Evolutionary conservation across 2,329 filamentous ascomycete species (phyloP), one percentile per base, ranked within the genome.

Genomic region (Fonsecaea pugnacius): DNA sequence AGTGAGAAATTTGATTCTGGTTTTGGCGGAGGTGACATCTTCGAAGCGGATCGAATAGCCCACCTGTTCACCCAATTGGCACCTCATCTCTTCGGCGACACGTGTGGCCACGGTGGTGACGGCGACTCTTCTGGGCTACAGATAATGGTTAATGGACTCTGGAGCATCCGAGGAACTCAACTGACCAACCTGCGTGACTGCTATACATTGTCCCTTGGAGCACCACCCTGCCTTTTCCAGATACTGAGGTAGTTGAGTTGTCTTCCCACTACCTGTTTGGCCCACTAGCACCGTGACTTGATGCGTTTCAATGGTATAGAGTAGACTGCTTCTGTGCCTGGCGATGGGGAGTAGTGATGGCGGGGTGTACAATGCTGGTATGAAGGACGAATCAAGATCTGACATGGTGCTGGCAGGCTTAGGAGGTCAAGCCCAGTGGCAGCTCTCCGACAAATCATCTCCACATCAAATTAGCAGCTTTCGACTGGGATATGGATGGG

Each of bases 251-350:
- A 98, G 89, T 75, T 98, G 95, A 0, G 95, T 98, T 1, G 93
- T 96, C 78, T 98, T 98, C 48, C 94, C 93, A 27, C 91, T 96
- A 3, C 95, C 95, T 1, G 95, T 98, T 74, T 97, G 92, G 8
- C 94, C 95, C 60, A 98, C 88, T 12, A 98, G 87, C 57, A 98
- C 91, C 0, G 91, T 94, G 63, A 98, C 89, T 0, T 91, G 89
- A 68, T 87, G 87, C 7, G 87, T 92, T 75, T 98, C 94, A 64
- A 97, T 85, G 14, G 93, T 84, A 77, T 96, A 98, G 1, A 97
- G 84, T 1, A 99, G 81, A 60, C 84, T 87, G 62, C 95, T 84
- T 67, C 87, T 87, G 71, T 98, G 89, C 70, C 90, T 90, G 35
- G 93, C 87, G 67, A 99, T 97, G 0, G 95, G 94, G 1, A 99